phyloP scores from a whole-genome alignment of 176 grass and related monocot genomes.

The Sorghum bicolor region DNA sequence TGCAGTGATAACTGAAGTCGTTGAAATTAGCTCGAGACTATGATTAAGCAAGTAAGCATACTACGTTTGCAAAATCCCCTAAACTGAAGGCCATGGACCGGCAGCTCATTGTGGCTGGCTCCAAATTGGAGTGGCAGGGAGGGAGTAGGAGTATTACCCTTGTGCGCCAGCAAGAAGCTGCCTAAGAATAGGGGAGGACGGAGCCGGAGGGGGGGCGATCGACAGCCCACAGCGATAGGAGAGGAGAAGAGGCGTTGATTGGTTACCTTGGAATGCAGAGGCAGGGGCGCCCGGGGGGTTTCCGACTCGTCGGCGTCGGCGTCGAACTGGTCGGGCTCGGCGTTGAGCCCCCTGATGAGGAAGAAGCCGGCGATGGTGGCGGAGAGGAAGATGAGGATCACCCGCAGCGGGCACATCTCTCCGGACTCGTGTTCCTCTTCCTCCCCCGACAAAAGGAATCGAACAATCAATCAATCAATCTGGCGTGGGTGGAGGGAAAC shows the following conservation, averaged over 20 bases:
- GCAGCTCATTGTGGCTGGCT: neutral
- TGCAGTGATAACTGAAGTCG: neutral
- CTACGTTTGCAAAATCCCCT: neutral
- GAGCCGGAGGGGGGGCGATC: neutral
- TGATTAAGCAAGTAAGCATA: neutral
- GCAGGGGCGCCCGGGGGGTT: slow-evolving; percentile 9
- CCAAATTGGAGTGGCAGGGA: neutral
- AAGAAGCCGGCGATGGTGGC: slow-evolving; percentile 97
- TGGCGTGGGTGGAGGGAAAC: neutral
- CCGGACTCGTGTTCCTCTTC: neutral
- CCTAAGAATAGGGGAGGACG: neutral
- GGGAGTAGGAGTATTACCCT: neutral
- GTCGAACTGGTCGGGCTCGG: slow-evolving; percentile 44
- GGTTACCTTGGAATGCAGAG: slow-evolving; percentile 47
- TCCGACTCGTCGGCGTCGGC: slow-evolving; percentile 28
- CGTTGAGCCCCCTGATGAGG: slow-evolving; percentile 60
- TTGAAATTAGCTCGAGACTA: neutral
- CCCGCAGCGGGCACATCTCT: slow-evolving; percentile 79
- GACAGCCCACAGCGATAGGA: too few species aligned
- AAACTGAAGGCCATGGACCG: neutral
- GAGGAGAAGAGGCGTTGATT: neutral
- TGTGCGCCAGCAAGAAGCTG: neutral
- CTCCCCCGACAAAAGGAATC: neutral
- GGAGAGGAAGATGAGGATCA: slow-evolving; percentile 92
- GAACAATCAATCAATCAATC: neutral